Percentiles rank a stretch among this genome's conserved stretches.
Conservation (phyloP, 495 filamentous ascomycete species). For the Tuber borchii region DNA sequence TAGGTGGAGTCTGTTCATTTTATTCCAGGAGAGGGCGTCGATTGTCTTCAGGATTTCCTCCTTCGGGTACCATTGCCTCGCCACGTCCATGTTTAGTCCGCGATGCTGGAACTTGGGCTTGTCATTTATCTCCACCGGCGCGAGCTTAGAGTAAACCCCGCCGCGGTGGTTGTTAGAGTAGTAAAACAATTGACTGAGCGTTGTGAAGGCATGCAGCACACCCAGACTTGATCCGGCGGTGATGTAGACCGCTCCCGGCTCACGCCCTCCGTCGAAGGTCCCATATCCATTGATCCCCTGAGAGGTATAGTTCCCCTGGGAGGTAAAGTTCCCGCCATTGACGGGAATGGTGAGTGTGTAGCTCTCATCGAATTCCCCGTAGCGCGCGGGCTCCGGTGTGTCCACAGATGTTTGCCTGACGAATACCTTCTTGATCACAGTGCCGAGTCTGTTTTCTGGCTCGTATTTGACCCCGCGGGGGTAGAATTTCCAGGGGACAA, state of each 20-base stretch:
- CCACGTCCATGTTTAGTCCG: constrained; percentile 66
- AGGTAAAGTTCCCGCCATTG: constrained; percentile 16
- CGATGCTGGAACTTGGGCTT: constrained; percentile 62
- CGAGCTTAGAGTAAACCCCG: constrained; percentile 57
- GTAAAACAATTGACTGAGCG: constrained; percentile 72
- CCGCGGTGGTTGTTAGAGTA: constrained; percentile 49
- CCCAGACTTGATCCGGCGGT: constrained; percentile 58
- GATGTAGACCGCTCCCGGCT: constrained; percentile 51
- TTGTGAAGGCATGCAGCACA: constrained; percentile 59
- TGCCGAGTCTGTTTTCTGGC: constrained; percentile 47
- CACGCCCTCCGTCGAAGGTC: constrained; percentile 38
- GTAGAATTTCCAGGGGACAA: constrained; percentile 72
- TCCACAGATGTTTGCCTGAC: constrained; percentile 56
- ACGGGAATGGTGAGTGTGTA: constrained; percentile 57
- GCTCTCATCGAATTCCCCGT: constrained; percentile 62
- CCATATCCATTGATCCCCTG: not conserved
- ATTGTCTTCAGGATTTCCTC: constrained; percentile 61
- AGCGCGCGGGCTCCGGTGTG: constrained; percentile 51
- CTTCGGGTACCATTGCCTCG: constrained; percentile 59
- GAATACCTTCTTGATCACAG: constrained; percentile 51
- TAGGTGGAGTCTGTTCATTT: constrained; percentile 71
- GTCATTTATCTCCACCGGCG: constrained; percentile 62
- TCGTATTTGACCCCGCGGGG: constrained; percentile 56
- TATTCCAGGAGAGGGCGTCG: constrained; percentile 65
- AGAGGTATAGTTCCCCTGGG: constrained; percentile 9